Conservation (phyloP, 768 basidiomycete species). For the Tephrocybe rancida region DNA sequence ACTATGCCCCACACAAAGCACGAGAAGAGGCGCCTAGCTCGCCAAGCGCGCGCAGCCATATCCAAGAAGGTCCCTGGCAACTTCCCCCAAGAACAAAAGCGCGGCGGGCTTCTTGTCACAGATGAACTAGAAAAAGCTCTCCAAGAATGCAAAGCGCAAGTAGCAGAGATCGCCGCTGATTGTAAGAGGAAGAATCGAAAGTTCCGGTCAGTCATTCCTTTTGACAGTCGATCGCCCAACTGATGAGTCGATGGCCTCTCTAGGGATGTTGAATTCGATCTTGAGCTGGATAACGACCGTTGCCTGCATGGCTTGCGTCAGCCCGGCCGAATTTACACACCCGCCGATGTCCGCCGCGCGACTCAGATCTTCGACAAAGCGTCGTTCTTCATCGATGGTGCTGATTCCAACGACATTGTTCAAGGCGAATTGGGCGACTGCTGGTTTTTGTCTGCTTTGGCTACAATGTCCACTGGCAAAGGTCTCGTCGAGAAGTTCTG, state of each 20-base stretch:
- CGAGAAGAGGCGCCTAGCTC: too few relatives aligned
- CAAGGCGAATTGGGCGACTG: constrained; percentile 55
- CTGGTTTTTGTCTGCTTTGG: constrained; percentile 56
- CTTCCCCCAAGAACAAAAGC: constrained; percentile 5
- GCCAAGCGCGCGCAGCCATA: too few relatives aligned
- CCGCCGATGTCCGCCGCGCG: constrained; percentile 45
- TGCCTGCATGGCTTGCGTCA: constrained; percentile 43
- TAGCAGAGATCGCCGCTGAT: constrained; percentile 42
- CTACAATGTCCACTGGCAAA: constrained; percentile 45
- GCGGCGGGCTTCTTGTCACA: constrained; percentile 44
- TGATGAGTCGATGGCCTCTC: not conserved
- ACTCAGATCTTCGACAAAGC: constrained; percentile 55
- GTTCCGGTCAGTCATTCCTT: constrained; percentile 37
- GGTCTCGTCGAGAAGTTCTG: constrained; percentile 56
- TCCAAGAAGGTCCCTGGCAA: not conserved
- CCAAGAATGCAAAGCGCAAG: constrained; percentile 40
- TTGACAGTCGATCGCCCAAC: not conserved
- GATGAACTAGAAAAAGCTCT: constrained; percentile 48
- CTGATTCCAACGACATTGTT: constrained; percentile 43
- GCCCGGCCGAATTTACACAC: constrained; percentile 8
- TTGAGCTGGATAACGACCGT: constrained; percentile 47
- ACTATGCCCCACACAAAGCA: too few relatives aligned
- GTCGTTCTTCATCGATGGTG: constrained; percentile 48
- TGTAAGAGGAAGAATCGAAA: constrained; percentile 44
- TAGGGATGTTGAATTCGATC: constrained; percentile 43